A percentile compares a stretch with the other conserved stretches of the same genome.
phyloP scores from a whole-genome alignment of 192 early-diverging fungal genomes.

The Coemansia sp. region DNA sequence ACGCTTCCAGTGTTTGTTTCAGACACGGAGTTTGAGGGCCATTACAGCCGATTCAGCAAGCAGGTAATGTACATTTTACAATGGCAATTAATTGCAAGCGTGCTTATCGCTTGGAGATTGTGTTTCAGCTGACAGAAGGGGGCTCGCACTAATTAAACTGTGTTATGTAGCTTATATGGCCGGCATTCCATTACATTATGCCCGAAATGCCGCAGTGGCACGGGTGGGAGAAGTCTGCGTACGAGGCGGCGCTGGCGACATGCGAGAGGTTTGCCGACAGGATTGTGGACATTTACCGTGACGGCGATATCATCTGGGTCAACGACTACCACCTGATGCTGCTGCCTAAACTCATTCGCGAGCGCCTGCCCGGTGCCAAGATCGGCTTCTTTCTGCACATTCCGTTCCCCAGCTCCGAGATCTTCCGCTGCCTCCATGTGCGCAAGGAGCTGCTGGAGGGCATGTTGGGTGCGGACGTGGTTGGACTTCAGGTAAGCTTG shows the following conservation, averaged over 20 bases:
- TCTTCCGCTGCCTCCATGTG: conserved; percentile 86
- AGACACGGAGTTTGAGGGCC: conserved; percentile 82
- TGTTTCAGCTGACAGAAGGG: not conserved
- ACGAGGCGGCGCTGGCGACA: conserved; percentile 79
- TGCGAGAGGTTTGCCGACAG: conserved; percentile 84
- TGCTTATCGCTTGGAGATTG: no score
- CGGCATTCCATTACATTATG: conserved; percentile 93
- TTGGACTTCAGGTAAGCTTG: conserved; percentile 74
- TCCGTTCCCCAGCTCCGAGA: conserved; percentile 93
- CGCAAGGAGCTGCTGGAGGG: conserved; percentile 88
- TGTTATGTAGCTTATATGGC: conserved; percentile 81
- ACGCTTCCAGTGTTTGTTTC: conserved; percentile 79
- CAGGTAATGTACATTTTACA: conserved; percentile 57
- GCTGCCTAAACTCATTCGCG: conserved; percentile 82
- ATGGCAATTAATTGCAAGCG: not conserved
- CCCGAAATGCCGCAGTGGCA: conserved; percentile 83
- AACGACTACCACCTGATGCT: conserved; percentile 98
- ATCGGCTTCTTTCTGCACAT: conserved; percentile 97
- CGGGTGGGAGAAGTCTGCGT: conserved; percentile 74
- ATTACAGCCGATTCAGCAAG: conserved; percentile 93
- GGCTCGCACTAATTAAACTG: not conserved
- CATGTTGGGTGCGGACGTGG: conserved; percentile 82
- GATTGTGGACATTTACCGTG: conserved; percentile 72
- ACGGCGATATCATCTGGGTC: conserved; percentile 93
- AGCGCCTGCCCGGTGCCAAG: conserved; percentile 78